Conservation (phyloP, 2,329 filamentous ascomycete species). For the Colletotrichum eleusines region DNA sequence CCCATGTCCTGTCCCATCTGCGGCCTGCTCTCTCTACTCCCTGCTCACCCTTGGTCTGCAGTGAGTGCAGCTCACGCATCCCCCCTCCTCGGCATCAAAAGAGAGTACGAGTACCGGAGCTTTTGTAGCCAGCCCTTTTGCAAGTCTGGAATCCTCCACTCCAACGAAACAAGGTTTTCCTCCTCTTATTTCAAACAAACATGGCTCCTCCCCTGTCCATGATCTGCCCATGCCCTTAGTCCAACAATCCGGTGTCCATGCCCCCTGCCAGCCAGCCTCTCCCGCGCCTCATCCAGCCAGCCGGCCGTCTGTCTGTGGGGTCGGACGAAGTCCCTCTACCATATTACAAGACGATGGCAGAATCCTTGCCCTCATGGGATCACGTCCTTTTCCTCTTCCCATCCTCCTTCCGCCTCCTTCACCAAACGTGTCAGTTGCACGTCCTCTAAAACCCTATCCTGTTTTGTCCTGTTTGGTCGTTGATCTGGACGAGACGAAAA, state of each 20-base stretch:
- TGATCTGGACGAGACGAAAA: slow-evolving; percentile 34
- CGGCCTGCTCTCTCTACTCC: background rate
- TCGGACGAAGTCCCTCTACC: slow-evolving; percentile 15
- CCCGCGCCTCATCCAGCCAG: slow-evolving; percentile 18
- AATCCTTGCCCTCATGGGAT: slow-evolving; percentile 34
- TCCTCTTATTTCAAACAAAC: slow-evolving; percentile 8
- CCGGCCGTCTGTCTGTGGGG: slow-evolving; percentile 16
- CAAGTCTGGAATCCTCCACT: slow-evolving; percentile 27
- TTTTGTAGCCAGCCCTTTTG: background rate
- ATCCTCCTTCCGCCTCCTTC: slow-evolving; percentile 34
- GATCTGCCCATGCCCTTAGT: slow-evolving; percentile 35
- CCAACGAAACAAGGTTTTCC: slow-evolving; percentile 12
- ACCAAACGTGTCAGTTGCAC: slow-evolving; percentile 41
- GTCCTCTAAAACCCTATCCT: slow-evolving; percentile 39
- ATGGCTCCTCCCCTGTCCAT: slow-evolving; percentile 33
- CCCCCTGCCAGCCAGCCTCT: slow-evolving; percentile 38
- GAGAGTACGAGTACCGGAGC: background rate
- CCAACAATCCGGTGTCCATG: slow-evolving; percentile 26
- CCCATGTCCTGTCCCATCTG: background rate
- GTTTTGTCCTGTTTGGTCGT: slow-evolving; percentile 26
- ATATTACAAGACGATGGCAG: slow-evolving; percentile 35
- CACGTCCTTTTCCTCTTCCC: slow-evolving; percentile 12
- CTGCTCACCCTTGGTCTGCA: slow-evolving; percentile 19
- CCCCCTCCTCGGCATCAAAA: slow-evolving; percentile 11
- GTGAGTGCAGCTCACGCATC: slow-evolving; percentile 22